These are phyloP conservation scores for Arthrobotrys sinensis DNA, from an alignment of 2,329 filamentous ascomycete genomes.

Conservation along the genomic window DNA sequence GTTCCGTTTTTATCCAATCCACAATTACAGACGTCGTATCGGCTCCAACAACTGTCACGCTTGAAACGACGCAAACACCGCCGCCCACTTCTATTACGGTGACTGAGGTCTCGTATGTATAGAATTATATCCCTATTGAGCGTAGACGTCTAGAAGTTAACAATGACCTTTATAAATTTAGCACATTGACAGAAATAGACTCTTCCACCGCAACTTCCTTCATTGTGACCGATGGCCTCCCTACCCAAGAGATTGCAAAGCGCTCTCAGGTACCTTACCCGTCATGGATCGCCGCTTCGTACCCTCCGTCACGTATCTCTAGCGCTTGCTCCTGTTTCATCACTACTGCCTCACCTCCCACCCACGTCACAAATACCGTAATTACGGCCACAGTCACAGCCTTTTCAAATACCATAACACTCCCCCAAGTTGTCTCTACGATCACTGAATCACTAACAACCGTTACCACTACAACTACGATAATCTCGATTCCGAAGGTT, in stretches of 20 bases:
- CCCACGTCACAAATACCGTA: slow-evolving; percentile 3
- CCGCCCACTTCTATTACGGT: neutral
- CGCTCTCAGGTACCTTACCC: slow-evolving; percentile 2
- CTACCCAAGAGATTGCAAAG: neutral
- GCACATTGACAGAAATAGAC: neutral
- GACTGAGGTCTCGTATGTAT: slow-evolving; percentile 19
- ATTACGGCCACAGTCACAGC: neutral
- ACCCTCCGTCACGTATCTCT: slow-evolving; percentile 8
- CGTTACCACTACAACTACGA: neutral
- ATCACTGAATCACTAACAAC: slow-evolving; percentile 5
- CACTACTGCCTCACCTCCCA: neutral
- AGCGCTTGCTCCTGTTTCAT: slow-evolving; percentile 23
- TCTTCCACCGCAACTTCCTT: neutral
- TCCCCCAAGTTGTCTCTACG: neutral
- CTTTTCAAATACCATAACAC: slow-evolving; percentile 20
- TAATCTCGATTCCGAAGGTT: neutral
- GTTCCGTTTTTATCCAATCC: slow-evolving; percentile 26
- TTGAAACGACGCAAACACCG: neutral
- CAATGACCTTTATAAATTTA: slow-evolving; percentile 7
- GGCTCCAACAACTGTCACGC: neutral
- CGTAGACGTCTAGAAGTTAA: neutral
- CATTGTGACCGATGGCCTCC: slow-evolving; percentile 5
- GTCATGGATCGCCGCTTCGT: slow-evolving; percentile 1
- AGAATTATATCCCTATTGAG: neutral
- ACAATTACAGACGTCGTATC: slow-evolving; percentile 5